Conservation (phyloP, 1,284 basidiomycete genomes). For the Vanrija sp. region DNA sequence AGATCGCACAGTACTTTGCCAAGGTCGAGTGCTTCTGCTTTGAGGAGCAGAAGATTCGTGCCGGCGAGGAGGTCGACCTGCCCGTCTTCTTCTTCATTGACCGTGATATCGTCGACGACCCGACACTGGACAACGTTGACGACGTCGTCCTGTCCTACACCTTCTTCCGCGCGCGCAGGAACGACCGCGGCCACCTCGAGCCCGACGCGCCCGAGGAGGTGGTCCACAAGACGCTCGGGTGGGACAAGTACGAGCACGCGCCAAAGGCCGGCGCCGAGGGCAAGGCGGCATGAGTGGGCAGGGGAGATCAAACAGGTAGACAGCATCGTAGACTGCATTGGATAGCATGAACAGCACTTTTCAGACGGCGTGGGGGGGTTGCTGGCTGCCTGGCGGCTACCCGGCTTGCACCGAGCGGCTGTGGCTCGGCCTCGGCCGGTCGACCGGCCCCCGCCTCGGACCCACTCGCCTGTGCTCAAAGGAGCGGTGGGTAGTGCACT, state of each 20-base stretch:
- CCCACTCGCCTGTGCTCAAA: too few relatives aligned
- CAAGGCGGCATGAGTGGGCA: neutral
- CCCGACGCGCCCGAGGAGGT: conserved; percentile 77
- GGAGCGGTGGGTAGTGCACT: too few relatives aligned
- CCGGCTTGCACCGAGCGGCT: too few relatives aligned
- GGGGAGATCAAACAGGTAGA: neutral
- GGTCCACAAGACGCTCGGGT: conserved; percentile 72
- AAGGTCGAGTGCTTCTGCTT: conserved; percentile 99
- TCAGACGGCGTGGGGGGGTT: neutral
- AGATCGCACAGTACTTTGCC: conserved; percentile 98
- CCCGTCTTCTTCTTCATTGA: conserved; percentile 99
- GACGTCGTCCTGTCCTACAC: conserved; percentile 95
- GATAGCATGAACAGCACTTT: neutral
- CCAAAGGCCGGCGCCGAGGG: neutral
- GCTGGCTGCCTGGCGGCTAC: too few relatives aligned
- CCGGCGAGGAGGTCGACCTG: conserved; percentile 96
- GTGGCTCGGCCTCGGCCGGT: too few relatives aligned
- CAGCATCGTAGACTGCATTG: neutral
- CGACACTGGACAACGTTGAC: conserved; percentile 74
- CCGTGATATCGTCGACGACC: conserved; percentile 90
- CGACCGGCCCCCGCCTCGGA: too few relatives aligned
- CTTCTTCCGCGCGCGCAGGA: conserved; percentile 86
- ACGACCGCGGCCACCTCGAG: conserved; percentile 72
- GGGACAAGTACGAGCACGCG: conserved; percentile 42
- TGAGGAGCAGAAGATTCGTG: conserved; percentile 93